Evolutionary conservation across 208 protist genomes (phyloP), one percentile per base, ranked within the genome.

Genomic region (Chromosphaera perkinsii): DNA sequence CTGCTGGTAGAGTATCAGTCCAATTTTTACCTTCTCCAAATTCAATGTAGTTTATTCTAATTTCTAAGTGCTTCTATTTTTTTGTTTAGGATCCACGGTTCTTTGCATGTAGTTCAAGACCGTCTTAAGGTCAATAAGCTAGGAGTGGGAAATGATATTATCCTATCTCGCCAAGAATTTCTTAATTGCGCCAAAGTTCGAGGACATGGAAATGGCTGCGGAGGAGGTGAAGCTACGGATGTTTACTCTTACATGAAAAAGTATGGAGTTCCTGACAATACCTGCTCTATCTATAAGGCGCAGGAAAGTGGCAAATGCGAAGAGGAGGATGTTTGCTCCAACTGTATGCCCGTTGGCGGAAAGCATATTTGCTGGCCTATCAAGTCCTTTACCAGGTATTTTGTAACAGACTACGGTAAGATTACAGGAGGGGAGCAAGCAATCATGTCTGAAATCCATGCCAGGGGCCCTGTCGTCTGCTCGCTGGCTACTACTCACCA

Each of bases 361-460:
- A 24, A 54, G 22, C n/a, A 24, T 24, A 54, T 32, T 54, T 12
- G 48, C 26, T 24, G 14, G 48, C 48, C 48, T 29, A 26, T 32
- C 48, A 26, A 54, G 48, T 31, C 48, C 10, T 54, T 12, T 29
- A 54, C 14, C 20, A n/a, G 20, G 14, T 54, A 54, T 55, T 69
- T 54, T 14, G 67, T 86, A 3, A 60, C 43, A 26, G 78, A 85
- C 33, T 79, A 75, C 22, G 81, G 81, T 40, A 9, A 35, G 1
- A 71, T 84, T 27, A 37, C 59, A 35, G 40, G 45, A 7, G 77
- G 80, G 24, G 72, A 39, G 10, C 27, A 73, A 35, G 42, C 33
- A n/a, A 86, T 86, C 56, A 85, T 75, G 75, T 45, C 66, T 24
- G 81, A 80, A 48, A 73, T 79, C 22, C 73, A 27, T n/a, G 32